Base-by-base conservation (phyloP, 495 filamentous ascomycete genomes). In the Penicillium subrubescens region DNA sequence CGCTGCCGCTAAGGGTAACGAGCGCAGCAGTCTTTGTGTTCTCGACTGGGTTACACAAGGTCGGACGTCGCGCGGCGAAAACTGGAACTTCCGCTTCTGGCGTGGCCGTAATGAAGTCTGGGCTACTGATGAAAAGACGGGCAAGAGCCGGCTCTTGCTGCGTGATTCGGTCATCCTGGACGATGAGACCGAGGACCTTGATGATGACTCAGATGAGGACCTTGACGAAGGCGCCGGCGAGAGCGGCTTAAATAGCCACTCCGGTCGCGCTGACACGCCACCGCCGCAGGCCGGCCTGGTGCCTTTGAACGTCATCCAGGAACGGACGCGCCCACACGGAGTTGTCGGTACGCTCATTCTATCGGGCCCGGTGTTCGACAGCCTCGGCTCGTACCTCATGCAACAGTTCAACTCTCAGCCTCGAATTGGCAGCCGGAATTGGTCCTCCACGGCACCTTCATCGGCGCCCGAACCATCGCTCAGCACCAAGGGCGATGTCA, bases 31-130 rank as follows among this genome's bases (percentile, higher is more conserved):
- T 64, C 78, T 98, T 19, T 94, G 93, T 70, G 80, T 97, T 3
- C 79, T 96, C 44, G 95, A 99, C 73, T 99, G 95, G 95, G 92
- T 97, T 8, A 91, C 87, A 23, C 89, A 93, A 66, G 94, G 95
- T 5, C 85, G 95, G n/a, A 84, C 80, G 11, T 93, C 95, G 6
- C 83, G 90, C 31, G 93, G 92, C n/a, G 95, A 99, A 80, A 83
- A 89, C 61, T 99, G 95, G 95, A 88, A 88, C 68, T 87, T 96
- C 59, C 75, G 79, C 19, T 77, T 82, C 39, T 98, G 96, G 87
- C 82, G 81, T 60, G 91, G 91, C 7, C 81, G 89, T 68, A 98
- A 97, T 71, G 95, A 99, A 74, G 83, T 98, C 8, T 97, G 91
- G 89, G 74, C 80, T 17, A 21, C 61, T 35, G 71, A 80, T 31